phyloP scores from a whole-genome alignment of 108 stramenopile species.

The Nitzschia sp. region DNA sequence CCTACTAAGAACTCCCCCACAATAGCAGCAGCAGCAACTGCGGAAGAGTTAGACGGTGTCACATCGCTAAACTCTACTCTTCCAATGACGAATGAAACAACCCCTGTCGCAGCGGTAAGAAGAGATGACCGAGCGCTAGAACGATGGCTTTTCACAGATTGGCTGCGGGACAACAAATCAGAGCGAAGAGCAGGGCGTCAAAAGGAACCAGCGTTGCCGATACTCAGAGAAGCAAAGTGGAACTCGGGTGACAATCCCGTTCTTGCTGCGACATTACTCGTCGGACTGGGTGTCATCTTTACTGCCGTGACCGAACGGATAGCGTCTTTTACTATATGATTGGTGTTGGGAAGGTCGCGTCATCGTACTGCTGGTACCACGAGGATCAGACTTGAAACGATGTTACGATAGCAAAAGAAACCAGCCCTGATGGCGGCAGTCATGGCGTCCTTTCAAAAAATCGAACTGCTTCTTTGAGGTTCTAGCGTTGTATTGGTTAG shows the following conservation, averaged over 20 bases:
- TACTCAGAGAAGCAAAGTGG: constrained; percentile 84
- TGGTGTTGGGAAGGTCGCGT: not conserved
- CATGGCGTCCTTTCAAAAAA: no score
- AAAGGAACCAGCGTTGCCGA: constrained; percentile 81
- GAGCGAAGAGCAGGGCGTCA: constrained; percentile 50
- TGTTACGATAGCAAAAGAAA: no score
- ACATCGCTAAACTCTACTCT: not conserved
- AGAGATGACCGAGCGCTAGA: constrained; percentile 62
- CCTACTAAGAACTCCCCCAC: not conserved
- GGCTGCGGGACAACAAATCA: constrained; percentile 56
- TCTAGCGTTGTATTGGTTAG: not conserved
- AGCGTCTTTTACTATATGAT: constrained; percentile 17
- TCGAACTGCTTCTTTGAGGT: no score
- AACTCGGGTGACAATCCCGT: constrained; percentile 90
- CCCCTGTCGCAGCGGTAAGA: not conserved
- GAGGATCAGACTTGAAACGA: no score
- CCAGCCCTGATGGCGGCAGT: no score
- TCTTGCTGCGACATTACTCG: constrained; percentile 67
- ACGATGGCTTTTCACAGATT: constrained; percentile 83
- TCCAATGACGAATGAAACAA: not conserved
- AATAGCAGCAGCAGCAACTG: not conserved
- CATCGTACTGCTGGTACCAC: no score
- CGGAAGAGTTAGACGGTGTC: not conserved
- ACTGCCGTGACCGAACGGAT: constrained; percentile 72
- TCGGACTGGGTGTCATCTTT: constrained; percentile 63